Conservation (phyloP, 2,329 filamentous ascomycete genomes). For the Alternaria sp. region DNA sequence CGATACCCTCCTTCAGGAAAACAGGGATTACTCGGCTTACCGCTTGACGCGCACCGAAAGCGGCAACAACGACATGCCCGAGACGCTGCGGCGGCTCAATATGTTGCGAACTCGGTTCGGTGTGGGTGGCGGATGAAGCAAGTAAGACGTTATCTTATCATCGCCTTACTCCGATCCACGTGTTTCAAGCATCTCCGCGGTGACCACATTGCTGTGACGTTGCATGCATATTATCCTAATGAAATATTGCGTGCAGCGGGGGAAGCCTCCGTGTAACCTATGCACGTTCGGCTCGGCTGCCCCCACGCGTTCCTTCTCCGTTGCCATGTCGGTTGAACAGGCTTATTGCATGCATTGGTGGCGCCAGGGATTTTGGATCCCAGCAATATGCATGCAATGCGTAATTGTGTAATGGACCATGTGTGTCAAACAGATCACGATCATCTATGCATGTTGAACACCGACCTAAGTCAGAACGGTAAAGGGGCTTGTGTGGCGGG, state of each 20-base stretch:
- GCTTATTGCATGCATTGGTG: constrained; percentile 1
- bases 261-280: constrained; percentile 4
- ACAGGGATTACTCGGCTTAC: constrained; percentile 49
- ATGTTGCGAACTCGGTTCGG: constrained; percentile 46
- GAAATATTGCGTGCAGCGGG: constrained; percentile 10
- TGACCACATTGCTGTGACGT: constrained; percentile 6
- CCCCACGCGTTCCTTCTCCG: constrained; percentile 17
- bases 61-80: constrained; percentile 42
- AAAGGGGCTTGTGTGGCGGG: not conserved
- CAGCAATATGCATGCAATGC: not conserved
- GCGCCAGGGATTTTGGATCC: not conserved
- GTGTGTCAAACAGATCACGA: not conserved
- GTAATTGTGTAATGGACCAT: not conserved
- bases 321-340: not conserved
- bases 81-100: constrained; percentile 45
- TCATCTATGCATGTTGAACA: not conserved
- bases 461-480: not conserved
- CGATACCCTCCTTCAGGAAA: constrained; percentile 54
- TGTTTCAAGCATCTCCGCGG: constrained; percentile 13
- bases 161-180: constrained; percentile 11
- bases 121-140: constrained; percentile 43
- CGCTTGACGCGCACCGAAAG: constrained; percentile 40
- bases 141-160: constrained; percentile 13
- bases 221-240: constrained; percentile 12
- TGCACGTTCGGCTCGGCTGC: constrained; percentile 11